Evolutionary conservation across 495 filamentous ascomycete genomes (phyloP), one percentile per base, ranked within the genome.

Genomic region (Acidomyces sp.): DNA sequence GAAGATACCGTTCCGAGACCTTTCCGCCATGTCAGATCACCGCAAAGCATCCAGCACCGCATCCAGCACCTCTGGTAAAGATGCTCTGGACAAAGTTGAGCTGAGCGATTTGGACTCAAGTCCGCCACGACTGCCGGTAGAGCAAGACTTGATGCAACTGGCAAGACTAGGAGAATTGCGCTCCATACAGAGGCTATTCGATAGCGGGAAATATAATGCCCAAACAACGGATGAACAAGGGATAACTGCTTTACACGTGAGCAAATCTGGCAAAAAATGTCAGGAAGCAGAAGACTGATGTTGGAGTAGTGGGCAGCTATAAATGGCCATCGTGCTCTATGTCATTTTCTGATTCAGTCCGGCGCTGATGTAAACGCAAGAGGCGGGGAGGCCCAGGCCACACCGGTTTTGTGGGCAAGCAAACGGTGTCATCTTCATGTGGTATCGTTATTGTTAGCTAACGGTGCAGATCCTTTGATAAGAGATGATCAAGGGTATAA

Each of bases 241-340:
- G 51, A 92, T 95, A 52, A 96, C 87, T 29, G 86, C 90, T 36
- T 65, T 97, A 62, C 90, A 97, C 70, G 90, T 97, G 69, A 49
- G 78, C 60, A 9, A 21, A n/a, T 9, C 38, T 17, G n/a, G 18
- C 30, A 45, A 21, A 50, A 25, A 5, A 34, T n/a, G 30, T 12
- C 19, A 11, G 39, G 25, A 17, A 34, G 36, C 23, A 46, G 32
- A 28, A 31, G 40, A 42, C 58, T 62, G 50, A 67, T 54, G 25
- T 26, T 4, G 16, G 4, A 60, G 10, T 27, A 97, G 88, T 97
- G 90, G 90, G 90, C 90, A 12, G 85, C 90, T n/a, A 95, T 96
- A 61, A 95, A 96, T 63, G 94, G 94, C 58, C 88, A 93, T 58
- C 92, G 85, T 62, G 80, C 84, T 41, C 80, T 93, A 66, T 94